These are phyloP conservation scores for Tilletia indica DNA, from an alignment of 1,284 basidiomycete genomes.

Conservation along the genomic window DNA sequence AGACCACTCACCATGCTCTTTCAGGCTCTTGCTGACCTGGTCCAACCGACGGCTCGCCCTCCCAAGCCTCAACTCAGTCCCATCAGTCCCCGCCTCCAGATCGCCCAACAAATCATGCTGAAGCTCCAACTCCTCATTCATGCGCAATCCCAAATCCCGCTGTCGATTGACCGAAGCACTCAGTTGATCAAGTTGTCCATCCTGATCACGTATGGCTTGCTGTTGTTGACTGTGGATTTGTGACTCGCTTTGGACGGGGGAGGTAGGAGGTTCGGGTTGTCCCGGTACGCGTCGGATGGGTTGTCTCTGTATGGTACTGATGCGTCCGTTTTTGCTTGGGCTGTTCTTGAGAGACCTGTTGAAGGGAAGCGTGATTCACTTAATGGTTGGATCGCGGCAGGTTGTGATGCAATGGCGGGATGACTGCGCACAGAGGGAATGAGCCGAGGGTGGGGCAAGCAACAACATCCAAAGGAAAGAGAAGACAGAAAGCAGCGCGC, in stretches of 20 bases:
- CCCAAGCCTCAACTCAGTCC: constrained; percentile 43
- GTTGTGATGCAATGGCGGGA: constrained; percentile 8
- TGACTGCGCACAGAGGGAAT: not conserved
- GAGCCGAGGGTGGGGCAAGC: not conserved
- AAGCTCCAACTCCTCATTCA: constrained; percentile 54
- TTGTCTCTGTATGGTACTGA: constrained; percentile 6
- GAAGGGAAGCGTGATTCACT: constrained; percentile 9
- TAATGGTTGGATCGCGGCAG: not conserved
- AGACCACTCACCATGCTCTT: constrained; percentile 47
- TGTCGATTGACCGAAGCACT: constrained; percentile 46
- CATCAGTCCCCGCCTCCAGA: constrained; percentile 40
- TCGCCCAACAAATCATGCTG: constrained; percentile 44
- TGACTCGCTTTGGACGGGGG: constrained; percentile 5
- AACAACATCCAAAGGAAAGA: not conserved
- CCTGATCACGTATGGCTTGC: constrained; percentile 40
- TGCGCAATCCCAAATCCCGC: constrained; percentile 46
- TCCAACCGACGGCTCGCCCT: constrained; percentile 40
- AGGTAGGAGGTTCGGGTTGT: not conserved
- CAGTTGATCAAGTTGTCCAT: constrained; percentile 45
- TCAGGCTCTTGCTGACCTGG: constrained; percentile 36
- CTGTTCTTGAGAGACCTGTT: constrained; percentile 6
- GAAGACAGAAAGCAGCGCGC: not conserved
- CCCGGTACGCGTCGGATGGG: constrained; percentile 3
- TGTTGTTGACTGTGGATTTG: constrained; percentile 24
- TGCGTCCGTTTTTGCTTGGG: not conserved